Base-by-base conservation (phyloP, 2,329 filamentous ascomycete genomes). In the Pseudocercospora vitis region DNA sequence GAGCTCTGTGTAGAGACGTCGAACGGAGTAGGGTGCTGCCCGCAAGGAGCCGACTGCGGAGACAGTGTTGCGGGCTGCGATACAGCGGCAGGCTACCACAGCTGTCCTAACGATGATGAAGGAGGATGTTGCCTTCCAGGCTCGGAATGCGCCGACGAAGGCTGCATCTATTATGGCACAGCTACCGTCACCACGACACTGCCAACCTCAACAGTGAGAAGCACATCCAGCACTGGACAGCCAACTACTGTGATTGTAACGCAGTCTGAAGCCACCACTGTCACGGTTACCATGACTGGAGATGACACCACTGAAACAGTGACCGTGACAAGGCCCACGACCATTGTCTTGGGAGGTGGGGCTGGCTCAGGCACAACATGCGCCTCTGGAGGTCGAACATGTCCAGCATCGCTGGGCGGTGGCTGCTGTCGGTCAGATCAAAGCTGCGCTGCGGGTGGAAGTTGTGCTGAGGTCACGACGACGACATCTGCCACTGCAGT, bases 101-200 rank as follows among this genome's bases (percentile, higher is more conserved):
- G 81, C 45, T 92, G 88, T 66, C 76, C 84, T 0, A 76, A 81
- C 6, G 78, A 79, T 28, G 68, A 85, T 0, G 88, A 87, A 2
- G 88, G 87, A 11, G 88, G 88, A 2, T 92, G 88, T 66, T 92
- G 88, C 67, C 83, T 91, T 8, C 76, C 83, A 0, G 87, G 86
- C 3, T 91, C 83, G 64, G 76, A 81, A 1, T 92, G 88, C 63
- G 76, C 82, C 53, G 84, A 84, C 14, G 74, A 85, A 52, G 88
- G 88, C 19, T 92, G 88, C 85, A 73, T 79, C 77, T 80, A 56
- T 23, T 64, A 59, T 56, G 63, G 63, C 14, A 65, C 56, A 1
- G 53, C 32, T n/a, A 63, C 63, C 4, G 58, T 58, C 2, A 65
- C 62, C n/a, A 59, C 42, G 37, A 48, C 50, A 16, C 33, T 54